Percentiles rank a stretch among this genome's conserved stretches.
Conservation (phyloP, 805 yeast species). For the Naumovozyma castellii region DNA sequence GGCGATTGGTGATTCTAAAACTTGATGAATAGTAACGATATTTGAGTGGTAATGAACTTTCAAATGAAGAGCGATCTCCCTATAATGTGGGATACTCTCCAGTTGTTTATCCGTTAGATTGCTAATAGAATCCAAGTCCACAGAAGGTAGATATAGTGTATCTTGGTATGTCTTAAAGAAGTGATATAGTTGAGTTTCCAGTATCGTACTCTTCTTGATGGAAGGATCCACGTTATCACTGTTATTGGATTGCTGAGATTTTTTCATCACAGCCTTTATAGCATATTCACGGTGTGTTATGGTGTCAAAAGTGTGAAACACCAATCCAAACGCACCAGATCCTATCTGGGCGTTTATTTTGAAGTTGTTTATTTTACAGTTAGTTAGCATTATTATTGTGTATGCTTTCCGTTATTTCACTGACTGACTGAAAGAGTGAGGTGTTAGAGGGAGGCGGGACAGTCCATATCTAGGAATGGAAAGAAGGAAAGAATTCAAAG, state of each 20-base stretch:
- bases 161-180: slow-evolving; percentile 18
- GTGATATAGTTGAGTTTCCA: slow-evolving; percentile 22
- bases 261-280: slow-evolving; percentile 57
- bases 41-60: slow-evolving; percentile 72
- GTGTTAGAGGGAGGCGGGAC: too few species aligned
- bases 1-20: slow-evolving; percentile 50
- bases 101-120: slow-evolving; percentile 31
- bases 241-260: slow-evolving; percentile 1
- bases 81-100: slow-evolving; percentile 31
- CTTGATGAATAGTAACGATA: slow-evolving; percentile 65
- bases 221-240: slow-evolving; percentile 9
- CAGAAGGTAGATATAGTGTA: slow-evolving; percentile 16
- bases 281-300: slow-evolving; percentile 48
- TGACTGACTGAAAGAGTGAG: too few species aligned
- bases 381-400: slow-evolving; percentile 6
- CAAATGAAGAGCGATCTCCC: slow-evolving; percentile 67
- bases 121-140: slow-evolving; percentile 21
- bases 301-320: slow-evolving; percentile 56
- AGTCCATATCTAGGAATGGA: too few species aligned
- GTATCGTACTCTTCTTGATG: slow-evolving; percentile 17
- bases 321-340: slow-evolving; percentile 79
- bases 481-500: too few species aligned
- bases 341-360: slow-evolving; percentile 34
- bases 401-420: too few species aligned
- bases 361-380: slow-evolving; percentile 35